Base-by-base conservation (phyloP, 768 basidiomycete genomes). In the Gloeopeniophorella convolvens region DNA sequence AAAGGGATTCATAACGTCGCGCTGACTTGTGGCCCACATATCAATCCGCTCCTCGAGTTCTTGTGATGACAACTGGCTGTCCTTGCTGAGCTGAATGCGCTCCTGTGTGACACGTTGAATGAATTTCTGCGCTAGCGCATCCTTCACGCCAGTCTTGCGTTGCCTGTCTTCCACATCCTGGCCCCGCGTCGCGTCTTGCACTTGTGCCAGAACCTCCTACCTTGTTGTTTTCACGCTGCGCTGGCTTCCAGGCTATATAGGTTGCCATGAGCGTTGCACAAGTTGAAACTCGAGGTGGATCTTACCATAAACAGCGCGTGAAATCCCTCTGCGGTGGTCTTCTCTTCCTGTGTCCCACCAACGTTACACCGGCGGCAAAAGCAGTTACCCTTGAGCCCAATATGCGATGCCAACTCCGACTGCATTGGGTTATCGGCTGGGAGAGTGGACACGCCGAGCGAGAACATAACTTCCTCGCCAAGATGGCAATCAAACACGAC, bases 311-410 rank as follows among this genome's bases (percentile, higher is more conserved):
- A 51, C 24, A 74, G 33, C 1, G 27, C 42, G 42, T 67, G 59
- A 56, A 64, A 75, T 0, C 73, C 71, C 1, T 59, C 45, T 31
- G 70, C 58, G 0, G 62, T 56, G 36, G 59, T 58, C 35, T 71
- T 74, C 3, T 60, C 34, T 43, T 64, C 58, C 21, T 65, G 60
- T 0, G 64, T 59, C 0, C 73, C 69, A 1, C 75, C 70, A 13
- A 64, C 62, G 34, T 61, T 1, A 37, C 73, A 76, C 55, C 69
- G 71, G 2, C 64, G 54, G 45, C 74, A 76, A 4, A 62, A 63
- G n/a, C 45, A 42, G 33, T 48, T 53, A n/a, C n/a, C 16, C 23
- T 63, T 59, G 0, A 62, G 60, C 1, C 74, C 70, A 32, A 68
- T 70, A 31, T 76, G 73, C 0, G 39, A 47, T 21, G 35, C 47